These are phyloP conservation scores for Fusarium temperatum DNA, from an alignment of 2,329 filamentous ascomycete species.

Conservation along the genomic window DNA sequence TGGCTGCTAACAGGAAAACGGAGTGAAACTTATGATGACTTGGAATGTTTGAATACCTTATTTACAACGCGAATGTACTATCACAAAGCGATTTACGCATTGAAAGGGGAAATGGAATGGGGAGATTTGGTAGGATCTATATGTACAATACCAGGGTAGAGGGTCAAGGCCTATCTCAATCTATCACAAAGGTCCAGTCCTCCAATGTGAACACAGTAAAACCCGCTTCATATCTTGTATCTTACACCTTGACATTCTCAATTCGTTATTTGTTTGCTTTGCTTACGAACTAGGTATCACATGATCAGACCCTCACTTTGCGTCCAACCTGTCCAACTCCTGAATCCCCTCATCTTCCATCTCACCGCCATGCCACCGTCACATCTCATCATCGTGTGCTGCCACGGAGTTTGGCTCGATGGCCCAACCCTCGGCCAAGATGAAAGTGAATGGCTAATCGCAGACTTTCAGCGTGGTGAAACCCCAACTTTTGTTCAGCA, in stretches of 20 bases:
- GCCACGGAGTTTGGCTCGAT: slow-evolving; percentile 81
- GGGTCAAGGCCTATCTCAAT: slow-evolving; percentile 4
- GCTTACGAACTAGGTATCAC: slow-evolving; percentile 29
- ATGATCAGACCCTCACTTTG: slow-evolving; percentile 40
- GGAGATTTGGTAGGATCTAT: slow-evolving; percentile 7
- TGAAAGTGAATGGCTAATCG: slow-evolving; percentile 76
- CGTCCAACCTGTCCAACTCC: background rate
- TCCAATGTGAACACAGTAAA: background rate
- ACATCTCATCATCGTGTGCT: slow-evolving; percentile 81
- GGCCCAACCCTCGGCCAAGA: slow-evolving; percentile 61
- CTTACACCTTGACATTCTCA: background rate
- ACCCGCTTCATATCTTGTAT: background rate
- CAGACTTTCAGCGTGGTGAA: slow-evolving; percentile 80
- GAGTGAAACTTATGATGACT: slow-evolving; percentile 1
- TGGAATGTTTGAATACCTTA: slow-evolving; percentile 16
- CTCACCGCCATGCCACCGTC: slow-evolving; percentile 42
- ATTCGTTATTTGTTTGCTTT: background rate
- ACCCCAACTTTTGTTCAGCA: slow-evolving; percentile 83
- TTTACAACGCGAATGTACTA: slow-evolving; percentile 27
- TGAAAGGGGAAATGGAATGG: background rate
- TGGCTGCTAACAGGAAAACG: slow-evolving; percentile 11
- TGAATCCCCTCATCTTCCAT: slow-evolving; percentile 22
- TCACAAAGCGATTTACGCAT: slow-evolving; percentile 29
- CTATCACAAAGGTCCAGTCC: background rate
- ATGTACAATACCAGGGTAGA: slow-evolving; percentile 29